Base-by-base conservation (phyloP, 257 asterid species). In the Solanum pimpinellifolium region DNA sequence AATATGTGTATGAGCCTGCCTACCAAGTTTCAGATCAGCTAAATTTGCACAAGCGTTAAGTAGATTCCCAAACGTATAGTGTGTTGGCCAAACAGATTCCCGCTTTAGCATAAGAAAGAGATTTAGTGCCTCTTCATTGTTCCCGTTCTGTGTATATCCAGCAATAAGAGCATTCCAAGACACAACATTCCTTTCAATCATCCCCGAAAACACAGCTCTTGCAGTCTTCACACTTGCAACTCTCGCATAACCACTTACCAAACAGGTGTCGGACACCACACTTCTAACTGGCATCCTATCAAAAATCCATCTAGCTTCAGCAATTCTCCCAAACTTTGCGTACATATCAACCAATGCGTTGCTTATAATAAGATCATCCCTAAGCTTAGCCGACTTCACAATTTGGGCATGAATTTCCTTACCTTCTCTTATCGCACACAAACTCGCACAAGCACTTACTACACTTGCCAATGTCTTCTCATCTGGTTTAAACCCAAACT, bases 81-180 rank as follows among this genome's bases (percentile, higher is more conserved):
- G 88, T 33, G 88, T 86, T 52, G 88, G 88, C 84, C 88, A 86
- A 86, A 86, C 75, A 13, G 72, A 3, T 46, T 86, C 88, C n/a
- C 74, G 29, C n/a, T 86, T 86, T 73, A 86, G 69, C 88, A 86
- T 29, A 86, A 86, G 74, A 86, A 86, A 86, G 9, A 86, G 88
- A 46, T 73, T 47, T 33, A 86, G 2, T 72, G 88, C 88, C 29
- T 86, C 88, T 66, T 86, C 88, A n/a, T 73, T 86, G 44, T 86
- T 68, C 59, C 88, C 88, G 4, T 86, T 86, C 49, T 86, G 88
- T 59, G 84, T 86, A 35, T 86, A 86, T 73, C 88, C 84, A 73
- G 88, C 88, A 23, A 86, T 86, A 73, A 86, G 88, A 60, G 88
- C 74, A 73, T 86, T 86, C 88, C 88, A 86, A 35, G 88, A 73